Evolutionary conservation across 2,329 filamentous ascomycete species (phyloP), one percentile per base, ranked within the genome.

Genomic region (Monilinia laxa): DNA sequence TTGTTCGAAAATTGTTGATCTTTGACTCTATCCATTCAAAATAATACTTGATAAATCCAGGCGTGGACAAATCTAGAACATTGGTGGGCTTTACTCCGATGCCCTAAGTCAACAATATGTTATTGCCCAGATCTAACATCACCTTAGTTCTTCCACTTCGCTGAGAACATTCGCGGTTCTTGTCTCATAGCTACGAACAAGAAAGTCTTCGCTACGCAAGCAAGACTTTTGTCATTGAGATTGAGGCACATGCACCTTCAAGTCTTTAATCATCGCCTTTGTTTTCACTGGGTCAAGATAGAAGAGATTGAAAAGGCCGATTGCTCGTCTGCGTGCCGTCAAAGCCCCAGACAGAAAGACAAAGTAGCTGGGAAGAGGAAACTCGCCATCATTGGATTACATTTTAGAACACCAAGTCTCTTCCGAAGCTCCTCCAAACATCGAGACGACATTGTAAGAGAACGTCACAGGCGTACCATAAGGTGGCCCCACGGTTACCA

Each of bases 281-380:
- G 57, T 28, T n/a, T 60, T 35, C 57, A 60, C n/a, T 60, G 42
- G 57, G 42, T 31, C 11, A 60, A 60, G 42, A 23, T 18, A 35
- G 42, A 60, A 49, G 31, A 31, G 3, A 14, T 49, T 35, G 31
- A 42, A 10, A 49, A 23, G 25, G 3, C 25, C 23, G 28, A 35
- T 49, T 31, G 14, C 12, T 35, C 18, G 42, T 9, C 1, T 1
- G 18, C 31, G 57, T 60, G 57, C 42, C 23, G 25, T 31, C 42
- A 10, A 60, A 23, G 42, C 35, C 16, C 28, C 25, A 23, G 47
- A 60, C 42, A 49, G 4, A 18, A 60, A 49, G 20, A 35, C 9
- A 49, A 49, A 16, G 4, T 20, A 49, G 14, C 1, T 7, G n/a
- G 6, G 23, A 49, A 35, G 28, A 60, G 23, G 20, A 49, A n/a